Conservation (phyloP, 495 filamentous ascomycete species). For the Lasiosphaeris hirsuta region DNA sequence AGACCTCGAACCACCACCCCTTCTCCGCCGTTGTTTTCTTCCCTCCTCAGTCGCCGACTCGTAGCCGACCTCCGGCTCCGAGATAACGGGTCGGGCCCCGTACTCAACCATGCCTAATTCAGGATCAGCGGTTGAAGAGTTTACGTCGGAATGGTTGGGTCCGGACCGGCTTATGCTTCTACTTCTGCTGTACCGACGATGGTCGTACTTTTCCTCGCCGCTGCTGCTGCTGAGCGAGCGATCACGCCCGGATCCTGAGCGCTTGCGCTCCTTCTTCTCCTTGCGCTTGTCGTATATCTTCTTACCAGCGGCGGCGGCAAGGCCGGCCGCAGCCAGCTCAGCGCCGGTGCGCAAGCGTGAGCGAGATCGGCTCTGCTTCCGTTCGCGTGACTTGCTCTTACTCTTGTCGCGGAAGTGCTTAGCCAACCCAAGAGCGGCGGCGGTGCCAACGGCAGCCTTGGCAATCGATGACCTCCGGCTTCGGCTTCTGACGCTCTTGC, state of each 20-base stretch:
- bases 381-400: slow-evolving; percentile 47
- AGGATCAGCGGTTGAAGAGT: slow-evolving; percentile 50
- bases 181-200: slow-evolving; percentile 48
- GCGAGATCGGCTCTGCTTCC: slow-evolving; percentile 55
- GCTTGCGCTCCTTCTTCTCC: slow-evolving; percentile 46
- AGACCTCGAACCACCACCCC: slow-evolving; percentile 11
- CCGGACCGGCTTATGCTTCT: slow-evolving; percentile 52
- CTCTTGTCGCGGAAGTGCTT: slow-evolving; percentile 68
- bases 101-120: slow-evolving; percentile 79
- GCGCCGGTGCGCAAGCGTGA: slow-evolving; percentile 54
- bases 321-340: slow-evolving; percentile 68
- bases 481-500: slow-evolving; percentile 56
- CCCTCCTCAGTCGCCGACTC: slow-evolving; percentile 33
- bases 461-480: slow-evolving; percentile 68
- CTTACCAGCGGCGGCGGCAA: slow-evolving; percentile 74
- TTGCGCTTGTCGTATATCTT: slow-evolving; percentile 73
- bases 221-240: slow-evolving; percentile 21
- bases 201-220: slow-evolving; percentile 29
- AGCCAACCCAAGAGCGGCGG: slow-evolving; percentile 71
- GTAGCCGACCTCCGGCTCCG: slow-evolving; percentile 18
- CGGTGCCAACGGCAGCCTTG: slow-evolving; percentile 73
- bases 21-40: slow-evolving; percentile 23
- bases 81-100: slow-evolving; percentile 58
- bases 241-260: slow-evolving; percentile 40
- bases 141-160: slow-evolving; percentile 43